Conservation (phyloP, 228 moss, liverwort and hornwort genomes). For the Sphagnum fallax region DNA sequence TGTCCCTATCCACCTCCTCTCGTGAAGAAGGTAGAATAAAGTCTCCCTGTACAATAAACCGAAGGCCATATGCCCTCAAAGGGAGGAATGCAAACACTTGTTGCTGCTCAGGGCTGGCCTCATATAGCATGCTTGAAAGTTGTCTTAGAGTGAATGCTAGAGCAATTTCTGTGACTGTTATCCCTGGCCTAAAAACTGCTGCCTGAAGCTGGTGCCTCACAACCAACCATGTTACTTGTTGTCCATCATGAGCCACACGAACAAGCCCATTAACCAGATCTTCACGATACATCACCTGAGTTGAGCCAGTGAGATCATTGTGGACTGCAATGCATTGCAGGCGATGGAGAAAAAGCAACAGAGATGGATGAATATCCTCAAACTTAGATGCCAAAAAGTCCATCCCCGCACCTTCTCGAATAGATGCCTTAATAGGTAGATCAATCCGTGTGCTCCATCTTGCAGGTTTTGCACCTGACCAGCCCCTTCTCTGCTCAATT, state of each 20-base stretch:
- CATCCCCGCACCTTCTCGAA: constrained; percentile 65
- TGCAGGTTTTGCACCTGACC: constrained; percentile 12
- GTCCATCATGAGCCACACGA: constrained; percentile 68
- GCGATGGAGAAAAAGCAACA: constrained; percentile 84
- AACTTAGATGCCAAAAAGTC: constrained; percentile 72
- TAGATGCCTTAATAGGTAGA: constrained; percentile 76
- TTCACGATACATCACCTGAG: constrained; percentile 69
- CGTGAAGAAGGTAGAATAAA: constrained; percentile 91
- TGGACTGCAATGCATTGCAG: constrained; percentile 73
- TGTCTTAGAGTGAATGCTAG: constrained; percentile 72
- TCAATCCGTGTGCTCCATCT: constrained; percentile 90
- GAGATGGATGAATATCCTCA: constrained; percentile 85
- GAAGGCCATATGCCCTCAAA: constrained; percentile 80
- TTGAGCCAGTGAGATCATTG: constrained; percentile 62
- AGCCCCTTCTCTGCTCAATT: constrained; percentile 22
- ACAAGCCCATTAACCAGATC: constrained; percentile 70
- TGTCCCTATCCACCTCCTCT: constrained; percentile 95
- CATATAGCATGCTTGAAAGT: constrained; percentile 37
- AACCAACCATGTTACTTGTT: constrained; percentile 79
- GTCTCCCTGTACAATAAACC: constrained; percentile 88
- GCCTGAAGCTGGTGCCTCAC: constrained; percentile 66
- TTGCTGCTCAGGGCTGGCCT: constrained; percentile 69
- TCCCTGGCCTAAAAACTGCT: constrained; percentile 57
- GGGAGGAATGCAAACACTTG: constrained; percentile 98
- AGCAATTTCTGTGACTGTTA: constrained; percentile 72